Evolutionary conservation across 1,284 basidiomycete genomes (phyloP).

Genomic region (Amylostereum areolatum): DNA sequence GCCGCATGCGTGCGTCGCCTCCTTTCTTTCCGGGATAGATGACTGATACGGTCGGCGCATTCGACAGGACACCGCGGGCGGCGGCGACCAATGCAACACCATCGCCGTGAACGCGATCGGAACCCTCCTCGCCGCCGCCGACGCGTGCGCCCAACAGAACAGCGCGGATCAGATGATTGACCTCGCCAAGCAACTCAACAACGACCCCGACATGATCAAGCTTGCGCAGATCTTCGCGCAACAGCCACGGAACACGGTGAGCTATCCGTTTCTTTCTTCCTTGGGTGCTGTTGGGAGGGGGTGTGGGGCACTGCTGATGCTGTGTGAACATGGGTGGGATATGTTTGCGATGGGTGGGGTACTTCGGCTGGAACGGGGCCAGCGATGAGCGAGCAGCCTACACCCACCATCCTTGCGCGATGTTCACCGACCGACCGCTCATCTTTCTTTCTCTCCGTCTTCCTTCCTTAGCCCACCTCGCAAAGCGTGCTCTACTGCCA

Average conservation of each 20-base stretch:
- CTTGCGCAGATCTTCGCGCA: constrained; percentile 56
- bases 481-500: constrained; percentile 32
- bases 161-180: constrained; percentile 55
- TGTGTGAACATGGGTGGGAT: no score
- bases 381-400: no score
- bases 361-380: no score
- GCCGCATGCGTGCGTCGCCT: constrained; percentile 27
- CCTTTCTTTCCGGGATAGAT: neutral
- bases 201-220: constrained; percentile 48
- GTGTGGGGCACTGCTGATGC: no score
- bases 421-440: no score
- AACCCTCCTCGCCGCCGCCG: constrained; percentile 43
- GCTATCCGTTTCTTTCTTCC: no score
- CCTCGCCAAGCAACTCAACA: constrained; percentile 50
- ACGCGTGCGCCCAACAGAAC: constrained; percentile 57
- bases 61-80: constrained; percentile 40
- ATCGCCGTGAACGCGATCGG: constrained; percentile 45
- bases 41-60: neutral
- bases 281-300: no score
- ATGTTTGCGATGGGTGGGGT: no score
- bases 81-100: constrained; percentile 46
- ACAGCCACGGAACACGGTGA: constrained; percentile 46
- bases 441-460: neutral
- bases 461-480: constrained; percentile 25
- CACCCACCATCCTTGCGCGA: no score